These are phyloP conservation scores for Chlamydomonas urium DNA, from an alignment of 139 green algal species.

Conservation along the genomic window DNA sequence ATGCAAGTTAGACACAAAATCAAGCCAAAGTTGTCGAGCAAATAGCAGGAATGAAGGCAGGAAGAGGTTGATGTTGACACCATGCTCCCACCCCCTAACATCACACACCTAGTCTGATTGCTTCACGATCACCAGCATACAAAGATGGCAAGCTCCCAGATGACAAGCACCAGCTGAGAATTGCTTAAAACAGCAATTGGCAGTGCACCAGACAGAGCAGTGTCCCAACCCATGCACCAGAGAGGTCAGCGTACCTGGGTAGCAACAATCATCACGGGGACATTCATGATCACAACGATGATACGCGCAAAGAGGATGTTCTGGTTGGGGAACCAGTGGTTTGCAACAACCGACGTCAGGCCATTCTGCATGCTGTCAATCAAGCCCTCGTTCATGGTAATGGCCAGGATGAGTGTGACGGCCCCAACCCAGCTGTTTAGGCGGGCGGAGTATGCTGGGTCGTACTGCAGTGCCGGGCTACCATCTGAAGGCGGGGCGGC, in stretches of 20 bases:
- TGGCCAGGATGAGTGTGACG: constrained; percentile 51
- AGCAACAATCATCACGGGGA: constrained; percentile 30
- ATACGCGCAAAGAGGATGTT: constrained; percentile 47
- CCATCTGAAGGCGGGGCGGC: background rate
- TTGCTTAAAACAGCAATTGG: too few relatives aligned
- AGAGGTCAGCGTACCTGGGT: background rate
- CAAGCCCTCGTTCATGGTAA: constrained; percentile 68
- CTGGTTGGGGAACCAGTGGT: constrained; percentile 37
- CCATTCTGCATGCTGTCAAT: constrained; percentile 66
- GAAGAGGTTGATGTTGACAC: too few relatives aligned
- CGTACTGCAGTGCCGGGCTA: background rate
- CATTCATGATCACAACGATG: constrained; percentile 66
- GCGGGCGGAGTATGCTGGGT: too few relatives aligned
- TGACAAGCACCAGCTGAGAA: too few relatives aligned
- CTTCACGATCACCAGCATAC: too few relatives aligned
- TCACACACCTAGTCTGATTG: too few relatives aligned
- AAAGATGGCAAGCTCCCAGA: too few relatives aligned
- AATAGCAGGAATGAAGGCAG: too few relatives aligned
- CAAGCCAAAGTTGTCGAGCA: too few relatives aligned
- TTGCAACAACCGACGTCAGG: constrained; percentile 28
- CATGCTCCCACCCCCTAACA: too few relatives aligned
- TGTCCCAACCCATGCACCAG: too few relatives aligned
- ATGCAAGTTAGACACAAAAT: background rate
- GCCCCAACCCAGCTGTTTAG: constrained; percentile 46
- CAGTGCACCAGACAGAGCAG: too few relatives aligned